Conservation (phyloP, 352 stramenopile species). For the Globisporangium spiculum region DNA sequence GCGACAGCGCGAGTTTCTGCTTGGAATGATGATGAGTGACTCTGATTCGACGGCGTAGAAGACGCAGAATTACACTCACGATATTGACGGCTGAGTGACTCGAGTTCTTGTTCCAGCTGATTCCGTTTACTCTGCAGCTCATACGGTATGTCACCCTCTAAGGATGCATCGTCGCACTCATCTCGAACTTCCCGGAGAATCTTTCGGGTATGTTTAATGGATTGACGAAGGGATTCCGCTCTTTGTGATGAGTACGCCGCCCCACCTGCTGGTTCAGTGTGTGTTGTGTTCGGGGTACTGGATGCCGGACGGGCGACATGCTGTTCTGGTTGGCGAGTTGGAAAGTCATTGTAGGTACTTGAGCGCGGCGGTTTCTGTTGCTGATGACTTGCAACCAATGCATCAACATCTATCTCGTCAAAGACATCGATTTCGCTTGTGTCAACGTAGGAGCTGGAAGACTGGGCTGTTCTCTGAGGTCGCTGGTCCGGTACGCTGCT, state of each 20-base stretch:
- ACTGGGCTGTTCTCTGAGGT: background rate
- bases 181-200: slow-evolving; percentile 66
- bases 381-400: slow-evolving; percentile 45
- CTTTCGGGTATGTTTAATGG: slow-evolving; percentile 64
- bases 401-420: slow-evolving; percentile 47
- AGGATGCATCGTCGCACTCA: slow-evolving; percentile 77
- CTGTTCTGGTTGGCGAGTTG: slow-evolving; percentile 4
- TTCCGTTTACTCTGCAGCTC: slow-evolving; percentile 41
- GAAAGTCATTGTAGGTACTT: background rate
- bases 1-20: slow-evolving; percentile 8
- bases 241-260: slow-evolving; percentile 18
- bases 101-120: slow-evolving; percentile 58
- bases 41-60: slow-evolving; percentile 17
- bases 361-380: slow-evolving; percentile 20
- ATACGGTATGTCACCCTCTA: slow-evolving; percentile 70
- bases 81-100: slow-evolving; percentile 55
- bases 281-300: background rate
- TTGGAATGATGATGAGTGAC: slow-evolving; percentile 17
- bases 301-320: background rate
- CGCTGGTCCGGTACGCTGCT: background rate
- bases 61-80: slow-evolving; percentile 47
- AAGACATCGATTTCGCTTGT: slow-evolving; percentile 30
- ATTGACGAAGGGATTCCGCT: slow-evolving; percentile 32
- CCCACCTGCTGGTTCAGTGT: slow-evolving; percentile 17
- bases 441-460: slow-evolving; percentile 1